Base-by-base conservation (phyloP, 2,329 filamentous ascomycete species). In the Laburnicola sp. region DNA sequence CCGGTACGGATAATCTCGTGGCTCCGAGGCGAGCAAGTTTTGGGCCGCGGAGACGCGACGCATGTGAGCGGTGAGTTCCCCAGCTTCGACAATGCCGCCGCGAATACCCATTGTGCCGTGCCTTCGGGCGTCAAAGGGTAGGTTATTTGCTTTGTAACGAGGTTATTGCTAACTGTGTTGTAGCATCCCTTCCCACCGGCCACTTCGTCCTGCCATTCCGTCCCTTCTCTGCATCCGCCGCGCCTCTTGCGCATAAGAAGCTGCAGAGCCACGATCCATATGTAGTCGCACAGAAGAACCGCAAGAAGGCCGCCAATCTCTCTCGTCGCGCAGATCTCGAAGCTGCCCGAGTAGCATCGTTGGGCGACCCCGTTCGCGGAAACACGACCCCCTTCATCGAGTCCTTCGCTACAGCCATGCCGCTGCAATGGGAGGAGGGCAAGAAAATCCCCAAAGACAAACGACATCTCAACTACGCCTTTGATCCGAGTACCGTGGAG, bases 291-390 rank as follows among this genome's bases (percentile, higher is more conserved):
- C 90, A 95, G 74, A 86, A 89, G 28, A 84, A 88, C 65, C 89
- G 91, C 70, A 86, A 90, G 56, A 96, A 93, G 74, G 85, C 87
- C 8, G 89, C 88, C 59, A 96, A 96, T 69, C 72, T 93, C 39
- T 83, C 87, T 66, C 85, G 90, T 45, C 90, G 87, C 65, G 80
- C 83, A 56, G 84, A 85, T 56, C 81, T 97, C 48, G 74, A 84
- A 53, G 76, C 83, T 57, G 78, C 86, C 68, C 85, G 89, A 52
- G 79, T 83, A 51, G 80, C 80, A 40, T 80, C 80, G 39, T 79
- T 87, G 59, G 93, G 93, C 44, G 84, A 95, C 72, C 89, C 91
- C 1, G 79, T 99, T 57, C 82, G 86, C 63, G 94, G 93, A 67
- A 80, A 86, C 53, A 75, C 82, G 32, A 97, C 94, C 11, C 83